Conservation (phyloP, 1,284 basidiomycete species). For the Melampsora occidentalis region DNA sequence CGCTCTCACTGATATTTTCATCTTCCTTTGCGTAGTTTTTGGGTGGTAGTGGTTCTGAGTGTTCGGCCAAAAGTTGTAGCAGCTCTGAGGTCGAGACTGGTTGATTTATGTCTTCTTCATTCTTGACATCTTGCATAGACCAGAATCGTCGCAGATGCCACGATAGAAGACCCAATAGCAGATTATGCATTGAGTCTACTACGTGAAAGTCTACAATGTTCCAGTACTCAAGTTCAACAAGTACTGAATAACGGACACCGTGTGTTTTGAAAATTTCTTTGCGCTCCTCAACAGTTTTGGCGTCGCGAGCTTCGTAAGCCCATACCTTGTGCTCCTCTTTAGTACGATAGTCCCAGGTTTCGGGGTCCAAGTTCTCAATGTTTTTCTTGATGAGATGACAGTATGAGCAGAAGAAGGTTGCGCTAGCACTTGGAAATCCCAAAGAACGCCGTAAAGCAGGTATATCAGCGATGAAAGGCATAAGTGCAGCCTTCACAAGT, state of each 20-base stretch:
- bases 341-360: conserved; percentile 6
- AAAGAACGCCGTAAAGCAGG: conserved; percentile 42
- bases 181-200: too few relatives aligned
- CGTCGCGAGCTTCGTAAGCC: conserved; percentile 6
- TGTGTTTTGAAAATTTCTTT: neutral
- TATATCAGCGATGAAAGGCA: conserved; percentile 45
- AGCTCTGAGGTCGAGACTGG: neutral
- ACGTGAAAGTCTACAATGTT: too few relatives aligned
- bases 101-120: conserved; percentile 10
- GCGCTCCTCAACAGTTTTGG: neutral
- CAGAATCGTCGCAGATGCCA: too few relatives aligned
- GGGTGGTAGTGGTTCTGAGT: neutral
- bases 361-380: conserved; percentile 11
- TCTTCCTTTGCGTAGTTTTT: neutral
- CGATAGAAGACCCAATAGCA: too few relatives aligned
- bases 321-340: neutral
- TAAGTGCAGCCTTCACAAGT: conserved; percentile 17
- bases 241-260: conserved; percentile 23
- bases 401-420: conserved; percentile 41
- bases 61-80: neutral
- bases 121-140: too few relatives aligned
- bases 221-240: conserved; percentile 28
- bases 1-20: too few relatives aligned
- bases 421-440: conserved; percentile 26
- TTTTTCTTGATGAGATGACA: conserved; percentile 21